phyloP scores from a whole-genome alignment of 768 basidiomycete genomes.

The Paxillus ammoniavirescens region DNA sequence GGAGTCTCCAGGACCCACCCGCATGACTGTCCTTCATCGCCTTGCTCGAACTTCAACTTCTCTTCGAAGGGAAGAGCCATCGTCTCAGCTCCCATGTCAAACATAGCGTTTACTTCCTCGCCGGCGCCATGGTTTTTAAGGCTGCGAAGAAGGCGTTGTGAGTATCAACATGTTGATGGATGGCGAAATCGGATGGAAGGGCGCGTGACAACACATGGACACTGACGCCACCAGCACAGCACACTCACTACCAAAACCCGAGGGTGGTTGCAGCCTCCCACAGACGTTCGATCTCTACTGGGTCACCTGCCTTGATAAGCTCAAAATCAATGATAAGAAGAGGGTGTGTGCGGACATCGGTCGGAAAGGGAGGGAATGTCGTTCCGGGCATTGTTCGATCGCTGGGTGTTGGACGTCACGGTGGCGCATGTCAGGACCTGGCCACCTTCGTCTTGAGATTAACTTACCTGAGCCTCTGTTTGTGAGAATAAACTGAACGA shows the following conservation, averaged over 20 bases:
- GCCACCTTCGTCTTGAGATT: not conserved
- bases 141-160: slow-evolving; percentile 18
- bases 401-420: not conserved
- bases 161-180: not conserved
- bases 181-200: not conserved
- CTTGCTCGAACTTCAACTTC: slow-evolving; percentile 35
- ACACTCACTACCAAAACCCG: slow-evolving; percentile 15
- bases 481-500: not conserved
- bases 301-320: slow-evolving; percentile 34
- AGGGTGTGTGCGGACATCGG: slow-evolving; percentile 38
- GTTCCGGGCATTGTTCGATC: slow-evolving; percentile 31
- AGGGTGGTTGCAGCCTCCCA: slow-evolving; percentile 44
- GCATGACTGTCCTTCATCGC: slow-evolving; percentile 31
- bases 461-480: not conserved
- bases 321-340: slow-evolving; percentile 31
- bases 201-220: not conserved
- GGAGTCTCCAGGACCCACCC: slow-evolving; percentile 22
- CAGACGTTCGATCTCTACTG: slow-evolving; percentile 39
- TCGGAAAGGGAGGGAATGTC: slow-evolving; percentile 42
- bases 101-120: slow-evolving; percentile 36
- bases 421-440: not conserved
- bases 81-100: slow-evolving; percentile 25
- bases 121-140: slow-evolving; percentile 45
- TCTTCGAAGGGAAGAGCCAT: too few relatives aligned
- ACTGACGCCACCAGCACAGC: not conserved